Conservation (phyloP, 2,329 filamentous ascomycete genomes). For the Juglanconis sp. region DNA sequence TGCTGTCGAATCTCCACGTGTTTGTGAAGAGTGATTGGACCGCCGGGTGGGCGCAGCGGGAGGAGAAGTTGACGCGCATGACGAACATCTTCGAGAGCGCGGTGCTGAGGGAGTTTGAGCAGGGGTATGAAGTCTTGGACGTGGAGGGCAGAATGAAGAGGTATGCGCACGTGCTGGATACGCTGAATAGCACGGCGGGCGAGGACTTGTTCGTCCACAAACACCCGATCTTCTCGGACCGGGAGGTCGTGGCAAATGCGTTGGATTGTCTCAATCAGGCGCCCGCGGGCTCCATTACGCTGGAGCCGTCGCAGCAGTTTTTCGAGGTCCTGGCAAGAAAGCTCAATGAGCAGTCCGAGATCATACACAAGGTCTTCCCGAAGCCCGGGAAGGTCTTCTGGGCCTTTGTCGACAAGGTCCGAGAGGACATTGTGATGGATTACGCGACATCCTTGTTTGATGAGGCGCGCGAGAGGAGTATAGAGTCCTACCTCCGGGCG, state of each 20-base stretch:
- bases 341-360: slow-evolving; percentile 74
- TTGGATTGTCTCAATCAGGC: slow-evolving; percentile 77
- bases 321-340: slow-evolving; percentile 72
- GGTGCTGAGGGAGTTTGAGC: slow-evolving; percentile 86
- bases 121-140: slow-evolving; percentile 85
- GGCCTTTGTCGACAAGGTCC: slow-evolving; percentile 75
- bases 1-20: slow-evolving; percentile 74
- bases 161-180: slow-evolving; percentile 82
- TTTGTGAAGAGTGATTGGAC: slow-evolving; percentile 82
- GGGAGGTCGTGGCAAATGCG: slow-evolving; percentile 67
- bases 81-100: slow-evolving; percentile 84
- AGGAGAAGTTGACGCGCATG: slow-evolving; percentile 71
- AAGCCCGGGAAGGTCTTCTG: slow-evolving; percentile 68
- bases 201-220: slow-evolving; percentile 86
- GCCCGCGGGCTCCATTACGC: slow-evolving; percentile 62
- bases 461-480: slow-evolving; percentile 73
- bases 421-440: slow-evolving; percentile 80
- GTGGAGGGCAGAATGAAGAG: slow-evolving; percentile 83
- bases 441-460: slow-evolving; percentile 85
- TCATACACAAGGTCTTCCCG: slow-evolving; percentile 83
- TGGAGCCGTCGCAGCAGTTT: slow-evolving; percentile 79
- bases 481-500: slow-evolving; percentile 77
- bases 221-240: slow-evolving; percentile 77
- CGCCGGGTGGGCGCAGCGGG: slow-evolving; percentile 67
- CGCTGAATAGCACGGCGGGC: slow-evolving; percentile 73